Evolutionary conservation across 176 grass and related monocot species (phyloP), one percentile per base, ranked within the genome.

Genomic region (Aegilops sharonensis): DNA sequence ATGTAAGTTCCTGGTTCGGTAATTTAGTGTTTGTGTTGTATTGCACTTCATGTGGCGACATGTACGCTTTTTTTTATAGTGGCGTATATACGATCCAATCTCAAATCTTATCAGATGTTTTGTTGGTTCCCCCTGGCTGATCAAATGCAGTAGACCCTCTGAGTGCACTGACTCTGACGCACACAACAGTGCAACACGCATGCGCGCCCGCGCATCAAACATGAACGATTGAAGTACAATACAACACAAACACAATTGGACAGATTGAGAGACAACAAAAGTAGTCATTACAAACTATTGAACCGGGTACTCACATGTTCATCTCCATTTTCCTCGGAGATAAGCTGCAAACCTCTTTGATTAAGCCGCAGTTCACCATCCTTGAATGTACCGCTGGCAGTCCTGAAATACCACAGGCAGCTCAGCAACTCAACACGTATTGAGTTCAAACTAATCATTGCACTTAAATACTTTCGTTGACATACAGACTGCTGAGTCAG

Each of bases 381-480:
- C 80, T 92, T 92, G 81, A 98, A 98, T 9, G 96, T 98, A 50
- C 96, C 96, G 35, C 96, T 98, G 13, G 96, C 93, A 12, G 93
- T 98, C 93, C 96, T 98, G 78, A 85, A 87, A 87, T 12, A 25
- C 15, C 52, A 82, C 11, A 64, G 64, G 61, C n/a, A 29, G 47
- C 32, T 24, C 23, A 65, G 36, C 35, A 20, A 65, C 24, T 45
- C 60, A 37, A 21, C 17, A 0, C 54, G 17, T 66, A 66, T 30
- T 6, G 6, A 30, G 5, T 31, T 31, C 64, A 14, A 31, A 31
- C 6, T 7, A 66, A 66, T 5, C 54, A 31, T 5, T 66, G 12
- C 18, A 74, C 43, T 78, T 72, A 20, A 25, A 85, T 15, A 15
- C 27, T 72, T 42, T 23, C 9, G 30, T 70, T 12, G 4, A 24